Evolutionary conservation across 1,284 basidiomycete species (phyloP), one percentile per base, ranked within the genome.

Genomic region (Ustilago hordei): DNA sequence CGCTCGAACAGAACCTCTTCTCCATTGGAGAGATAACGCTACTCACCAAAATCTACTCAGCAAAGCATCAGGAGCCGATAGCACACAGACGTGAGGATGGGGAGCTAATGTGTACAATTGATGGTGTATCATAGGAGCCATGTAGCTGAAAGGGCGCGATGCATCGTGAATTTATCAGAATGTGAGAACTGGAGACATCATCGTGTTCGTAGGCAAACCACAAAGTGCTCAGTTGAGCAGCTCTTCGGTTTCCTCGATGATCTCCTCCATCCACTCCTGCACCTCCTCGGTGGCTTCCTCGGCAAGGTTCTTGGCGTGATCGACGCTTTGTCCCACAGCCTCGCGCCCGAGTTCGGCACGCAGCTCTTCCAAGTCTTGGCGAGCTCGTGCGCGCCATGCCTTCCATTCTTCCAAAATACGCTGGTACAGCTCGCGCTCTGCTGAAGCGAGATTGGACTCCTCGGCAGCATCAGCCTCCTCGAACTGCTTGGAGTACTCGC

Each of bases 401-500:
- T 99, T 96, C 97, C 97, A 99, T 88, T 99, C 96, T 83, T 97
- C 93, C 79, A 99, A 92, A 65, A 97, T 90, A 69, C 96, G 91
- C 87, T 94, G 93, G 83, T 97, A 91, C 76, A 92, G 91, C 41
- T 95, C 95, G 80, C 96, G 91, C 66, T 98, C 90, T 88, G 98
- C 96, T 7, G 95, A 94, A 75, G 93, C 95, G 80, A 96, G 93
- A 84, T 93, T 94, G 88, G 92, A 94, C 88, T 96, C 95, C 87
- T 98, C 95, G 38, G 93, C 92, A 52, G 94, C 93, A 86, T 99
- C 97, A 84, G 96, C 95, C 88, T 99, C 96, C 71, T 99, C 97
- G 87, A 99, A 99, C 53, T 89, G 88, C 35, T 94, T 91, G 82
- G 94, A 93, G 89, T 92, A 96, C 86, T 99, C 96, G 79, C 93